Evolutionary conservation across 108 stramenopile species (phyloP).

Genomic region (Skeletonema grethae): DNA sequence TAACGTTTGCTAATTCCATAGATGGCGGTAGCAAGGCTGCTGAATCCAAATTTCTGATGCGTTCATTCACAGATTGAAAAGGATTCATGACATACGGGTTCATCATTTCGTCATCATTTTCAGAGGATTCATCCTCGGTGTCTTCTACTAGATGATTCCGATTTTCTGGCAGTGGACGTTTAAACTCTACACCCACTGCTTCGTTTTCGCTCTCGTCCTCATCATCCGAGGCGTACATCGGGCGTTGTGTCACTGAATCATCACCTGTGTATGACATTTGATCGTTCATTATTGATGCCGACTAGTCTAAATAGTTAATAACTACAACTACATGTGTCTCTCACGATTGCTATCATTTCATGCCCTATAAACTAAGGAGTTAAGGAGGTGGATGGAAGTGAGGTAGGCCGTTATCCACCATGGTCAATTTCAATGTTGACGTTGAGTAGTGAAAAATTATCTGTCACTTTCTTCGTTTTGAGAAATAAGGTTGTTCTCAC

Average conservation of each 20-base stretch:
- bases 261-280: background rate
- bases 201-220: background rate
- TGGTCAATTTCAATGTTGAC: too few relatives aligned
- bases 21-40: conserved; percentile 25
- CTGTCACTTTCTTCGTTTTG: too few relatives aligned
- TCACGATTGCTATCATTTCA: too few relatives aligned
- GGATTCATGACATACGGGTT: conserved; percentile 43
- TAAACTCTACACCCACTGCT: background rate
- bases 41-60: conserved; percentile 3
- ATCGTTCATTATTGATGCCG: background rate
- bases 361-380: too few relatives aligned
- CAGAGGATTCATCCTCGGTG: conserved; percentile 4
- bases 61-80: conserved; percentile 3
- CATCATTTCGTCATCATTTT: conserved; percentile 29
- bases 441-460: too few relatives aligned
- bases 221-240: background rate
- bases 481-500: too few relatives aligned
- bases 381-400: too few relatives aligned
- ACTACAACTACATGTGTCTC: too few relatives aligned
- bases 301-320: too few relatives aligned
- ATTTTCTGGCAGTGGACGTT: background rate
- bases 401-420: too few relatives aligned
- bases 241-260: background rate
- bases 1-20: conserved; percentile 14
- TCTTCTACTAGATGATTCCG: background rate